Percentiles rank a stretch among this genome's conserved stretches.
Conservation (phyloP, 139 green algal species). For the Coelastrella sp. region DNA sequence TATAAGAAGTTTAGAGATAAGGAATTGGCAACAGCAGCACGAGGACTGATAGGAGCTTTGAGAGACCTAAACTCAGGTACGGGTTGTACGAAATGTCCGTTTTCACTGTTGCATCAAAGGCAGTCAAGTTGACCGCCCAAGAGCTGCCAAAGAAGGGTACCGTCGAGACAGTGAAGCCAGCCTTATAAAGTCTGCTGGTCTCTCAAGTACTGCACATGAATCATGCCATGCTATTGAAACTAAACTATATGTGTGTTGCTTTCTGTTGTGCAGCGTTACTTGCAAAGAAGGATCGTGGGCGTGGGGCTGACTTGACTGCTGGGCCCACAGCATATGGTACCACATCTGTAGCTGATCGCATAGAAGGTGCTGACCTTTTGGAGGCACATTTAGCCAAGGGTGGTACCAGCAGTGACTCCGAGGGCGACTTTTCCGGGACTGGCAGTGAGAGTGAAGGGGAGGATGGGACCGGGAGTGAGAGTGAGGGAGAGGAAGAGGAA, state of each 20-base stretch:
- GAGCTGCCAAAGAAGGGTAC: too few relatives aligned
- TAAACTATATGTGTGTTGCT: neutral
- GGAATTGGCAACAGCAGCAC: constrained; percentile 84
- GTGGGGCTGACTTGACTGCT: constrained; percentile 77
- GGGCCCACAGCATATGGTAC: constrained; percentile 74
- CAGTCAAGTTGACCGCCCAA: too few relatives aligned
- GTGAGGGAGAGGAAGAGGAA: constrained; percentile 52
- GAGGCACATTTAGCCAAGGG: constrained; percentile 66
- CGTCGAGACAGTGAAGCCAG: too few relatives aligned
- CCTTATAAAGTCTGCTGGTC: neutral
- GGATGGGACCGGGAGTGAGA: constrained; percentile 46
- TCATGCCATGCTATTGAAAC: neutral
- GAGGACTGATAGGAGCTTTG: constrained; percentile 90
- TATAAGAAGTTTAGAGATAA: constrained; percentile 95
- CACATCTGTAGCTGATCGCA: constrained; percentile 53
- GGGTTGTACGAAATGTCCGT: too few relatives aligned
- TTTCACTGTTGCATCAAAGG: too few relatives aligned
- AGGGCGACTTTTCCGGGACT: constrained; percentile 27
- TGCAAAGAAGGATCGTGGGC: constrained; percentile 68
- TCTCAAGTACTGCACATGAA: neutral
- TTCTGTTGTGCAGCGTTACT: constrained; percentile 37
- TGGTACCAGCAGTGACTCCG: constrained; percentile 42
- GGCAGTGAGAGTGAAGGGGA: constrained; percentile 37
- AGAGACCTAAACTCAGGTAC: constrained; percentile 88
- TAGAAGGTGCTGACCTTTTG: constrained; percentile 93